These are phyloP conservation scores for Fusarium falciforme DNA, from an alignment of 2,329 filamentous ascomycete genomes.

Conservation along the genomic window DNA sequence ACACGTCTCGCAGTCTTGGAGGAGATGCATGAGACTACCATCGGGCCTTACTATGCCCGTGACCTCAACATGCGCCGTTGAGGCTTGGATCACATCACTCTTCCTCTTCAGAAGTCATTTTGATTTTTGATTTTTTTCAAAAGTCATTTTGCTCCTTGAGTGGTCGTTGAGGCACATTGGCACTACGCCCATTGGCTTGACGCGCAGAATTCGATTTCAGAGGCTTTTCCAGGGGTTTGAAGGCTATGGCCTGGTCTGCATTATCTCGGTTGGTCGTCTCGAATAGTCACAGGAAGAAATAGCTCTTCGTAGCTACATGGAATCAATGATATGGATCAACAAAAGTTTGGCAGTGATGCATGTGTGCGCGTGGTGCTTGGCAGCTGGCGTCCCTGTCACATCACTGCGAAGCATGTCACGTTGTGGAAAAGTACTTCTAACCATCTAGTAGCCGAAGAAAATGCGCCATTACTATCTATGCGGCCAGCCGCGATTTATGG, in stretches of 20 bases:
- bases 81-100: slow-evolving; percentile 2
- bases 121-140: slow-evolving; percentile 31
- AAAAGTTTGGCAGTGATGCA: background rate
- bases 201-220: slow-evolving; percentile 23
- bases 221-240: slow-evolving; percentile 29
- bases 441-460: background rate
- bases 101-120: slow-evolving; percentile 25
- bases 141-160: slow-evolving; percentile 31
- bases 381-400: background rate
- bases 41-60: slow-evolving; percentile 53
- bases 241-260: slow-evolving; percentile 32
- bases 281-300: slow-evolving; percentile 30
- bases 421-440: background rate
- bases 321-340: slow-evolving; percentile 25
- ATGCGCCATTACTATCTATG: slow-evolving; percentile 1
- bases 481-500: slow-evolving; percentile 22
- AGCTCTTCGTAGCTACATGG: slow-evolving; percentile 33
- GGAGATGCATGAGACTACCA: slow-evolving; percentile 63
- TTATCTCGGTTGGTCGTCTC: slow-evolving; percentile 37
- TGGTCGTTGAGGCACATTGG: slow-evolving; percentile 21
- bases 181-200: slow-evolving; percentile 19
- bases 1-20: slow-evolving; percentile 78
- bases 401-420: background rate
- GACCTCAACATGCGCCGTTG: slow-evolving; percentile 19
- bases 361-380: background rate